phyloP scores from a whole-genome alignment of 495 filamentous ascomycete species.

The Daldinia grandis region DNA sequence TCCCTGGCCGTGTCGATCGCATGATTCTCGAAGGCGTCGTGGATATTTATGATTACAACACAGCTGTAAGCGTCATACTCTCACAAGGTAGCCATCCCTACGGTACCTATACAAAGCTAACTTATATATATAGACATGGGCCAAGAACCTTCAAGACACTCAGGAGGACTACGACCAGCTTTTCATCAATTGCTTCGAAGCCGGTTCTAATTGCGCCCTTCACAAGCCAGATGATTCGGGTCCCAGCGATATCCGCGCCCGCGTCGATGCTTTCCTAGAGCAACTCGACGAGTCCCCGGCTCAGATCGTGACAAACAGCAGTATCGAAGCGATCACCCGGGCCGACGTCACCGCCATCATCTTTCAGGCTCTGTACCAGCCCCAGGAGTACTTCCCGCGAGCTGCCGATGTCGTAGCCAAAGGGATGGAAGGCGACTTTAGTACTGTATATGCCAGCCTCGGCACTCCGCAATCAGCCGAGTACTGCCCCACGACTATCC shows the following conservation, averaged over 20 bases:
- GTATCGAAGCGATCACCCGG: slow-evolving; percentile 57
- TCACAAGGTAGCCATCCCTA: background rate
- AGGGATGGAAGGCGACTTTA: slow-evolving; percentile 43
- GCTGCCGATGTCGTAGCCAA: slow-evolving; percentile 48
- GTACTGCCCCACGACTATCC: slow-evolving; percentile 22
- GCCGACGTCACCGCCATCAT: slow-evolving; percentile 50
- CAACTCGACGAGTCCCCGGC: slow-evolving; percentile 33
- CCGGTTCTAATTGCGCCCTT: slow-evolving; percentile 52
- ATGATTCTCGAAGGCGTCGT: slow-evolving; percentile 51
- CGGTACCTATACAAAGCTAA: slow-evolving; percentile 22
- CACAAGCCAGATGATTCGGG: slow-evolving; percentile 59
- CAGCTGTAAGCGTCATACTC: slow-evolving; percentile 13
- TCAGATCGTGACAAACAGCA: slow-evolving; percentile 31
- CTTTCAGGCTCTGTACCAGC: slow-evolving; percentile 34
- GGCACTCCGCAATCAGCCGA: background rate
- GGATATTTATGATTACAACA: slow-evolving; percentile 48
- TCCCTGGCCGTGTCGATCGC: slow-evolving; percentile 52
- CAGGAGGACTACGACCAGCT: slow-evolving; percentile 60
- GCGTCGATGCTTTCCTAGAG: slow-evolving; percentile 48
- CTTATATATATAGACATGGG: slow-evolving; percentile 42
- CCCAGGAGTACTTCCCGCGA: slow-evolving; percentile 22
- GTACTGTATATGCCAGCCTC: slow-evolving; percentile 1
- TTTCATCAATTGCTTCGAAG: slow-evolving; percentile 58
- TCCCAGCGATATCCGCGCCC: slow-evolving; percentile 55
- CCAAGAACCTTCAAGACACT: slow-evolving; percentile 57